phyloP scores from a whole-genome alignment of 352 stramenopile species.

The Phytophthora capsici region DNA sequence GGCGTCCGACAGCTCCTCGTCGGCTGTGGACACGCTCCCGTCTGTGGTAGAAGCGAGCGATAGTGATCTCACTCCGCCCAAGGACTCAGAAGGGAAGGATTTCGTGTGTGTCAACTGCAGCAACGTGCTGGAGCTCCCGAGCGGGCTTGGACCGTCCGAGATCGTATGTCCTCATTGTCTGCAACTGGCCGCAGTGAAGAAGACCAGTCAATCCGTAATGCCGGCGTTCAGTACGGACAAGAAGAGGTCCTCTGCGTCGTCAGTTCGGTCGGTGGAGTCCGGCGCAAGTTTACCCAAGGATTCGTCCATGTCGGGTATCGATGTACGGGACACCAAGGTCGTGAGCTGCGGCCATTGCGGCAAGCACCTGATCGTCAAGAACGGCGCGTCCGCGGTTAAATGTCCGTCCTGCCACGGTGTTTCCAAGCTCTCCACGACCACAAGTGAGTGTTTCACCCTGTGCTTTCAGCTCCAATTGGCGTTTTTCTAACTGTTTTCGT shows the following conservation, averaged over 20 bases:
- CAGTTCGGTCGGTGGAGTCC: slow-evolving; percentile 40
- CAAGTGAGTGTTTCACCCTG: slow-evolving; percentile 58
- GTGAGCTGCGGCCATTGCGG: slow-evolving; percentile 86
- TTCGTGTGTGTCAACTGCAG: slow-evolving; percentile 71
- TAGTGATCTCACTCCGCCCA: slow-evolving; percentile 5
- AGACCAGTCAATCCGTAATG: slow-evolving; percentile 34
- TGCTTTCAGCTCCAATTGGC: not conserved
- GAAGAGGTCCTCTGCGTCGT: slow-evolving; percentile 34
- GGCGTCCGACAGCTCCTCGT: slow-evolving; percentile 37
- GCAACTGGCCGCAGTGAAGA: slow-evolving; percentile 58
- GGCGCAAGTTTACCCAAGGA: slow-evolving; percentile 38
- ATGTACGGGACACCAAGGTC: slow-evolving; percentile 83
- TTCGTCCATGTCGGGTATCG: slow-evolving; percentile 48
- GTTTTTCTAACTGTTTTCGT: slow-evolving; percentile 30
- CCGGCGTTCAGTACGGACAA: slow-evolving; percentile 40
- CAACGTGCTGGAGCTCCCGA: slow-evolving; percentile 55
- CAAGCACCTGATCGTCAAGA: slow-evolving; percentile 88
- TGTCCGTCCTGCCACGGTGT: slow-evolving; percentile 82
- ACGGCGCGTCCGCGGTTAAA: slow-evolving; percentile 77
- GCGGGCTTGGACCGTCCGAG: slow-evolving; percentile 50
- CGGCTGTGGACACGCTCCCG: slow-evolving; percentile 32
- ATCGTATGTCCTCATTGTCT: slow-evolving; percentile 75
- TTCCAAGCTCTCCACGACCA: slow-evolving; percentile 84
- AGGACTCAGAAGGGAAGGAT: slow-evolving; percentile 17
- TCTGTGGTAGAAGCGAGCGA: slow-evolving; percentile 35